Percentiles rank a stretch among this genome's conserved stretches.
Conservation (phyloP, 306 rosid species). For the Fragaria iinumae region DNA sequence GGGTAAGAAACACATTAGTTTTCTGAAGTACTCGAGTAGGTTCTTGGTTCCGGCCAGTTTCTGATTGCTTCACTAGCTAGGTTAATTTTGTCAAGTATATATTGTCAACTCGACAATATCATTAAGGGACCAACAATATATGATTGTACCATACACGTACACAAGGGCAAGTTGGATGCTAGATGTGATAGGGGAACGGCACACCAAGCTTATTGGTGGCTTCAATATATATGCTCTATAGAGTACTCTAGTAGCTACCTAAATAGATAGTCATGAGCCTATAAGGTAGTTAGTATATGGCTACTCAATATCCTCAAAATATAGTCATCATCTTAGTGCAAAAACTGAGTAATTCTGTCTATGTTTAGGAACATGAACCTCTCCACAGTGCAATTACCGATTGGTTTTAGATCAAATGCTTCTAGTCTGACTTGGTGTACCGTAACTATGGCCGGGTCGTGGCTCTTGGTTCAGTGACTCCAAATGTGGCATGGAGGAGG, state of each 20-base stretch:
- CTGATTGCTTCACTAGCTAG: neutral
- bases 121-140: neutral
- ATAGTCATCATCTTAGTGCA: too few species aligned
- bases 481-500: neutral
- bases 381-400: too few species aligned
- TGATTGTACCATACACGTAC: neutral
- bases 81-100: neutral
- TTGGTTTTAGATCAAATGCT: too few species aligned
- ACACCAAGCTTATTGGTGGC: neutral
- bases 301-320: too few species aligned
- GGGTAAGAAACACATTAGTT: neutral
- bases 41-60: neutral
- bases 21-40: neutral
- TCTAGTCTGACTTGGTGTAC: too few species aligned
- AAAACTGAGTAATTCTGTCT: too few species aligned
- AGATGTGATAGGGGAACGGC: neutral
- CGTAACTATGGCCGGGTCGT: too few species aligned
- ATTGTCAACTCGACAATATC: neutral
- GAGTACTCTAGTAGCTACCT: neutral
- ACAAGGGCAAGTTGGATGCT: neutral
- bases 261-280: neutral
- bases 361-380: too few species aligned
- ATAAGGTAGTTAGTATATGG: too few species aligned
- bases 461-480: neutral
- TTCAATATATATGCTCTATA: neutral